Conservation (phyloP, 495 filamentous ascomycete genomes). For the Lineolata rhizophorae region DNA sequence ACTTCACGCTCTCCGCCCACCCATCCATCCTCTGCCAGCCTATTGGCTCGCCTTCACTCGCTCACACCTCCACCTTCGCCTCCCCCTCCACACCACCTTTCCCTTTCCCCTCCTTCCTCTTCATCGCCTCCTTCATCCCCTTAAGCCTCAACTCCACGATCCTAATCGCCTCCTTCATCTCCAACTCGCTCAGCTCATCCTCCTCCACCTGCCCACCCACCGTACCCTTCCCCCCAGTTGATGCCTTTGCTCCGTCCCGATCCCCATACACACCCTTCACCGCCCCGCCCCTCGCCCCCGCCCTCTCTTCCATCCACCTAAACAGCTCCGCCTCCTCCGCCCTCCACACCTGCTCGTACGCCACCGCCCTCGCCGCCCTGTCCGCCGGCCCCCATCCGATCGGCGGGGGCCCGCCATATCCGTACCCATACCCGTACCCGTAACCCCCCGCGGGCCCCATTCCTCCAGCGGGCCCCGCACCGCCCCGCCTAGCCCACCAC, state of each 20-base stretch:
- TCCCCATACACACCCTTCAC: conserved; percentile 53
- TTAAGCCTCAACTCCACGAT: conserved; percentile 67
- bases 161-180: conserved; percentile 65
- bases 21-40: no score
- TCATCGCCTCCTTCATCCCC: conserved; percentile 49
- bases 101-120: conserved; percentile 32
- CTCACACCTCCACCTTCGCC: no score
- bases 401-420: conserved; percentile 7
- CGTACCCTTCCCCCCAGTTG: no score
- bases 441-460: conserved; percentile 32
- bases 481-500: conserved; percentile 42
- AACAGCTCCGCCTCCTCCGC: conserved; percentile 79
- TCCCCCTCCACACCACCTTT: no score
- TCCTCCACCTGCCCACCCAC: no score
- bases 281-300: conserved; percentile 28
- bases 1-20: no score
- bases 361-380: conserved; percentile 45
- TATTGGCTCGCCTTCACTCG: no score
- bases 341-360: conserved; percentile 88
- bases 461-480: conserved; percentile 7
- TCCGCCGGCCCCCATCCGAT: conserved; percentile 5
- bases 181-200: conserved; percentile 57
- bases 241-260: no score
- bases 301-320: conserved; percentile 86
- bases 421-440: conserved; percentile 30